Conservation (phyloP, 495 filamentous ascomycete species). For the Penicillium coprophilum region DNA sequence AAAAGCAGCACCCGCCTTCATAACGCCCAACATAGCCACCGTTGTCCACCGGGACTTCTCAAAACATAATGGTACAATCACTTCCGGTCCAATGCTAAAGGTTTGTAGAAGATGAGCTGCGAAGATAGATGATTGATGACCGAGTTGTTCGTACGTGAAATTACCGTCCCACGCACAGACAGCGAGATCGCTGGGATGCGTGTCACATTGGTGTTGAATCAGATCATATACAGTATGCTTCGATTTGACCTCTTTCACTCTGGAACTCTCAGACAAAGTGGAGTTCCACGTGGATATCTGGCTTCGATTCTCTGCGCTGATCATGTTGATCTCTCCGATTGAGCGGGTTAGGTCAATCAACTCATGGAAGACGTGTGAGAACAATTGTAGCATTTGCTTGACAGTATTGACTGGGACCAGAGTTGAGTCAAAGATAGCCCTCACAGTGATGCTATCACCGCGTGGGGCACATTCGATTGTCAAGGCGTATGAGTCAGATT, state of each 20-base stretch:
- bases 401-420: neutral
- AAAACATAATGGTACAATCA: slow-evolving; percentile 49
- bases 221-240: neutral
- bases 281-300: neutral
- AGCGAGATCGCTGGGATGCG: neutral
- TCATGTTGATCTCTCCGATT: neutral
- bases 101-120: slow-evolving; percentile 8
- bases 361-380: neutral
- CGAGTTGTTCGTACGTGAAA: slow-evolving; percentile 36
- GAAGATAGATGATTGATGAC: slow-evolving; percentile 1
- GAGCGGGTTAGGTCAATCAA: neutral
- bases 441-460: neutral
- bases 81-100: slow-evolving; percentile 30
- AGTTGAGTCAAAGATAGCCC: neutral
- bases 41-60: neutral
- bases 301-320: neutral
- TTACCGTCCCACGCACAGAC: slow-evolving; percentile 6
- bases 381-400: neutral
- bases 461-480: neutral
- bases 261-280: neutral
- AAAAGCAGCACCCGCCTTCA: slow-evolving; percentile 31
- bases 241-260: neutral
- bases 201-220: neutral
- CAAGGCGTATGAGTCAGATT: neutral
- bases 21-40: slow-evolving; percentile 37